These are phyloP conservation scores for Umbelopsis vinacea DNA, from an alignment of 192 early-diverging fungal species.

Conservation along the genomic window DNA sequence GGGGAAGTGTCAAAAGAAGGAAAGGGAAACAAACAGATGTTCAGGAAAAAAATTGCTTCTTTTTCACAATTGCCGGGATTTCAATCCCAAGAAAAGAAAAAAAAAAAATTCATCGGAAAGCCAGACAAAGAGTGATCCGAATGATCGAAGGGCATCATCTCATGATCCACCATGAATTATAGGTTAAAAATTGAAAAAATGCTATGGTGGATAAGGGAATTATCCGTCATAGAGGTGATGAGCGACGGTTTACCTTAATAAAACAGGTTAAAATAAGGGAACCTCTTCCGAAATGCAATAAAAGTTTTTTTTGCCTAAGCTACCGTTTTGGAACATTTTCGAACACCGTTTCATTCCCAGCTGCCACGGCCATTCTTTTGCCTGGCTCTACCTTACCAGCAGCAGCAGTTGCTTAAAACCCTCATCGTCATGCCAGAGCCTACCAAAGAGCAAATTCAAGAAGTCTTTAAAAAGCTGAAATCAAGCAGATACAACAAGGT, in stretches of 20 bases:
- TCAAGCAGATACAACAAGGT: slow-evolving; percentile 58
- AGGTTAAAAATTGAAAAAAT: no score
- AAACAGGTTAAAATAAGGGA: no score
- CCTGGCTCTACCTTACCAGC: neutral
- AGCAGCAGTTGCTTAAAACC: neutral
- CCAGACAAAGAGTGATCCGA: no score
- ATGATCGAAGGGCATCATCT: no score
- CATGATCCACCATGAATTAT: no score
- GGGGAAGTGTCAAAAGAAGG: slow-evolving; percentile 4
- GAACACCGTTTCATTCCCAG: neutral
- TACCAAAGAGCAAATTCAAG: slow-evolving; percentile 50
- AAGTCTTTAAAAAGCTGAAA: slow-evolving; percentile 56
- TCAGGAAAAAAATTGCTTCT: slow-evolving; percentile 1
- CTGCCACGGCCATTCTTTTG: neutral
- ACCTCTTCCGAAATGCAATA: neutral
- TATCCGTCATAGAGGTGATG: no score
- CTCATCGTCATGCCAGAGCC: slow-evolving; percentile 24
- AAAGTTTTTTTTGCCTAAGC: neutral
- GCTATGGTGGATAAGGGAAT: no score
- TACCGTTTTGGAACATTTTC: neutral
- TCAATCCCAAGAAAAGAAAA: slow-evolving; percentile 1
- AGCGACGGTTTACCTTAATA: no score
- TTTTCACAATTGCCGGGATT: neutral
- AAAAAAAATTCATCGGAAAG: neutral
- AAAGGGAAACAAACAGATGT: neutral